Evolutionary conservation across 192 early-diverging fungal genomes (phyloP), one percentile per base, ranked within the genome.

Genomic region (Coemansia sp.): DNA sequence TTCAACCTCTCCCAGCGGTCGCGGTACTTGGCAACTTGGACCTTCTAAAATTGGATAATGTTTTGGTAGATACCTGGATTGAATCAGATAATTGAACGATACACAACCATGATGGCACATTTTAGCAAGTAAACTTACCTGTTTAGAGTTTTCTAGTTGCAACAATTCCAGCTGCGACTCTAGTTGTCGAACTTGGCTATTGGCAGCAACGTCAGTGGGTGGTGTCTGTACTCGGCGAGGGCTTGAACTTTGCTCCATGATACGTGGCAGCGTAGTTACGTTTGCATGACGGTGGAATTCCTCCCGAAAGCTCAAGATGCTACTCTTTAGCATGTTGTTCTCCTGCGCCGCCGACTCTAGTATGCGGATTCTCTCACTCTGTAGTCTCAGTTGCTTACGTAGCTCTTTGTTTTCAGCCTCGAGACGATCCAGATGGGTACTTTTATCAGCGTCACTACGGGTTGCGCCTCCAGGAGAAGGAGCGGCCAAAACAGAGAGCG

Each of bases 291-390:
- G 78, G 52, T 80, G 77, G 27, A 85, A 85, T 60, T 85, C 78
- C 39, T 85, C 83, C 0, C 78, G 74, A 66, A 84, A 80, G 58
- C 68, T 84, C 12, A 77, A 70, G n/a, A 84, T 84, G 47, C 83
- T 84, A 65, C 83, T 84, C 44, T 80, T 84, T 6, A 84, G 72
- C 75, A 84, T 80, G 50, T 72, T 84, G 72, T 80, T 84, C 40
- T 85, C 83, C 27, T 80, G 83, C 1, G 83, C 83, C 6, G 83
- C 83, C 20, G 74, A 74, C 61, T 80, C 83, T 6, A 85, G 68
- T 27, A 69, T 72, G 31, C 75, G 71, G 12, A 85, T 70, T 1
- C 78, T 73, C 66, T 85, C 78, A 29, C 68, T 69, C 40, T 80
- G 62, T 15, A 65, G 61, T 36, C 60, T 67, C n/a, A 72, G 68